These are phyloP conservation scores for Triticum aestivum DNA, from an alignment of 176 grass and related monocot genomes.

Conservation along the genomic window IWGSC_CS_RefSeq_v2.1 NC_057803.1:617175746-617176245, in stretches of 20 bases:
- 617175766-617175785: neutral
- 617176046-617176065: conserved; percentile 38
- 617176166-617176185: conserved; percentile 37
- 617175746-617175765: neutral
- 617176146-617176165: conserved; percentile 14
- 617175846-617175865: neutral
- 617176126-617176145: conserved; percentile 27
- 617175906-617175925: neutral
- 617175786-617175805: neutral
- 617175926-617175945: neutral
- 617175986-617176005: neutral
- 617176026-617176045: neutral
- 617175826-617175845: neutral
- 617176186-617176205: conserved; percentile 15
- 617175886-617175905: neutral
- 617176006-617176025: neutral
- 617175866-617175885: neutral
- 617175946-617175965: neutral
- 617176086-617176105: conserved; percentile 36
- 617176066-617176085: neutral
- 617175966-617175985: neutral
- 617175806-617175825: neutral
- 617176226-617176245: neutral
- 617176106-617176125: conserved; percentile 22
- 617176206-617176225: neutral